These are phyloP conservation scores for Populus hybrid DNA, from an alignment of 441 rosid genomes.

Conservation along the genomic window DNA sequence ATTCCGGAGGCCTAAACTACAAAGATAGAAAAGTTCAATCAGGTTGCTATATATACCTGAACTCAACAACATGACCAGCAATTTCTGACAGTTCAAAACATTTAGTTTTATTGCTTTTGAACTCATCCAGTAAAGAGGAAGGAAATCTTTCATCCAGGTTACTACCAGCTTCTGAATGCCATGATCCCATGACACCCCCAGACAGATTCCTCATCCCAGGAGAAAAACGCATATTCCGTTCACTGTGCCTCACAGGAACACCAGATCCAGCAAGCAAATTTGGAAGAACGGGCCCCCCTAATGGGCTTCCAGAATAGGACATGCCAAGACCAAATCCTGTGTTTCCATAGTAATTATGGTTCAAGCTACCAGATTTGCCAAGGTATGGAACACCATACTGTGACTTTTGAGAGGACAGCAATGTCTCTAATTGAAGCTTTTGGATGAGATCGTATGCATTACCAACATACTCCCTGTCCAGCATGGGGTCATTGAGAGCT, in stretches of 20 bases:
- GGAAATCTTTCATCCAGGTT: constrained; percentile 51
- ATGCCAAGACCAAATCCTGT: constrained; percentile 49
- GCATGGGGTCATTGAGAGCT: constrained; percentile 36
- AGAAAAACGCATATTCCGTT: constrained; percentile 41
- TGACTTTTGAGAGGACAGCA: constrained; percentile 51
- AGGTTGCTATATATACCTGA: constrained; percentile 42
- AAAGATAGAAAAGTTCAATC: constrained; percentile 2
- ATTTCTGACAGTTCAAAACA: constrained; percentile 71
- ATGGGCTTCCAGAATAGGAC: constrained; percentile 53
- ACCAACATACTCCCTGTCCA: constrained; percentile 42
- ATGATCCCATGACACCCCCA: constrained; percentile 54
- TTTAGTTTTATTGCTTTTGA: constrained; percentile 68
- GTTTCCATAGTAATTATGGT: constrained; percentile 49
- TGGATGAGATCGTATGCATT: constrained; percentile 60
- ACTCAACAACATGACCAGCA: constrained; percentile 71
- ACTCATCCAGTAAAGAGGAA: constrained; percentile 61
- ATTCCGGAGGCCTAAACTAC: not conserved
- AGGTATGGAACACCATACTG: constrained; percentile 44
- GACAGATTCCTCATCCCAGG: constrained; percentile 49
- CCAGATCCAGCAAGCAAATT: constrained; percentile 52
- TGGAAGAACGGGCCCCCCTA: constrained; percentile 42
- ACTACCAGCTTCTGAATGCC: constrained; percentile 53
- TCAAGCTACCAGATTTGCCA: constrained; percentile 45
- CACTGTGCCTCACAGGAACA: constrained; percentile 50
- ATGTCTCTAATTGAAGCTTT: constrained; percentile 49